Evolutionary conservation across 2,329 filamentous ascomycete species (phyloP), one percentile per base, ranked within the genome.

Genomic region (Macrophomina tecta): DNA sequence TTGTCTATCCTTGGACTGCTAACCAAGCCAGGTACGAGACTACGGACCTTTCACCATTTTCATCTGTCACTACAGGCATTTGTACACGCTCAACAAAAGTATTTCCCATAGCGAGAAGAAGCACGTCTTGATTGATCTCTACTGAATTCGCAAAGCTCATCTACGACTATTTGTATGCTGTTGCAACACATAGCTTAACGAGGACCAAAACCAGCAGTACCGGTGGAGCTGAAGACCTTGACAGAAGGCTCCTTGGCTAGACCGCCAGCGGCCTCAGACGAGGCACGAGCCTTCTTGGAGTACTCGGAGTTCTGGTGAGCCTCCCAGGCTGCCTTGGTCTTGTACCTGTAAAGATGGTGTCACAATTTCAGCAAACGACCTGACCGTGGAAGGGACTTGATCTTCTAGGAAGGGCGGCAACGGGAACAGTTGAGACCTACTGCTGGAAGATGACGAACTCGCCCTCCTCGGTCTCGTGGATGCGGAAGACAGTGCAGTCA

Each of bases 381-480:
- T n/a, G 16, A 12, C 16, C 3, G 2, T 40, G 8, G 38, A 14
- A 40, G 7, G 38, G 2, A 45, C 9, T 2, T 45, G 42, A 12
- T 45, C 8, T 16, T 45, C 36, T 2, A 38, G 11, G 36, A 12
- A 38, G 4, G 6, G 1, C 36, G 6, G 36, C 36, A 34, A 5
- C 11, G 16, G 5, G 8, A 2, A 53, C 5, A 12, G 4, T 30
- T 7, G 49, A 11, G 28, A 53, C 49, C 1, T 36, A 53, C 49
- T 53, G 49, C 49, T 53, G 49, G 30, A 53, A 53, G 14, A 53
- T 36, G 49, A 53, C 36, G 30, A 53, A 53, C 49, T 53, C 49
- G 49, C 49, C 49, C 4, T 53, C 49, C 16, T 53, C 49, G 30
- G 34, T 53, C 30, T 53, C 49, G 30, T 53, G 49, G 30, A 53